These are phyloP conservation scores for Saraca asoca DNA, from an alignment of 331 rosid genomes.

Conservation along the genomic window DNA sequence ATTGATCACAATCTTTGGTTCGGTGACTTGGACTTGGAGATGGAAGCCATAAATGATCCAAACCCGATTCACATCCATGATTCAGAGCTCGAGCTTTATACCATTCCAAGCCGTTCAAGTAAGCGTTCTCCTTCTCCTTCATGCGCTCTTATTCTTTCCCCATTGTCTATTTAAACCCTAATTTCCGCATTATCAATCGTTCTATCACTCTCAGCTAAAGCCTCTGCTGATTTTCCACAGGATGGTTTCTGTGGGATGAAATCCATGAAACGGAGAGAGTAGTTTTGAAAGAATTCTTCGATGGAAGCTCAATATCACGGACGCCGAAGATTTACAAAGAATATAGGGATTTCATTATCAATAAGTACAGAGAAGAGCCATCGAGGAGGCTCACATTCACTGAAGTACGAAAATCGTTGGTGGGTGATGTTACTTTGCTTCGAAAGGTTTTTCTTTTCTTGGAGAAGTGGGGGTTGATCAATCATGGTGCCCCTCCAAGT, in stretches of 20 bases:
- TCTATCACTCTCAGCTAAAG: not conserved
- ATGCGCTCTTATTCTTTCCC: not conserved
- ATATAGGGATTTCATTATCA: slow-evolving; percentile 82
- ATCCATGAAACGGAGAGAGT: slow-evolving; percentile 75
- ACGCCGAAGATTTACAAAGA: slow-evolving; percentile 78
- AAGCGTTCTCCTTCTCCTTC: slow-evolving; percentile 35
- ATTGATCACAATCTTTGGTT: not conserved
- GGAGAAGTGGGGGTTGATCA: slow-evolving; percentile 80
- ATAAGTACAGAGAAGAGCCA: slow-evolving; percentile 87
- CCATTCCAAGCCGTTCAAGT: slow-evolving; percentile 86
- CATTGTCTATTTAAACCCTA: slow-evolving; percentile 31
- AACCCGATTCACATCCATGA: slow-evolving; percentile 55
- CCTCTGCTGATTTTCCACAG: slow-evolving; percentile 41
- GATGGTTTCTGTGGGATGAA: slow-evolving; percentile 93
- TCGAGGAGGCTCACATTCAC: slow-evolving; percentile 81
- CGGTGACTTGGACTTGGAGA: slow-evolving; percentile 28
- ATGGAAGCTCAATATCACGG: slow-evolving; percentile 66
- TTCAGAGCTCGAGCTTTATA: slow-evolving; percentile 90
- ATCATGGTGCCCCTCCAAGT: slow-evolving; percentile 51
- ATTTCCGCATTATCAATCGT: not conserved
- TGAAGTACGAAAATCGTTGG: slow-evolving; percentile 77
- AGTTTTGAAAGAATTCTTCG: slow-evolving; percentile 69
- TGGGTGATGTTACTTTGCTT: slow-evolving; percentile 84
- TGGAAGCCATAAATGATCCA: slow-evolving; percentile 61
- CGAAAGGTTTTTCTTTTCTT: slow-evolving; percentile 67